Conservation (phyloP, 2,329 filamentous ascomycete genomes). For the Thermothelomyces thermophilus region DNA sequence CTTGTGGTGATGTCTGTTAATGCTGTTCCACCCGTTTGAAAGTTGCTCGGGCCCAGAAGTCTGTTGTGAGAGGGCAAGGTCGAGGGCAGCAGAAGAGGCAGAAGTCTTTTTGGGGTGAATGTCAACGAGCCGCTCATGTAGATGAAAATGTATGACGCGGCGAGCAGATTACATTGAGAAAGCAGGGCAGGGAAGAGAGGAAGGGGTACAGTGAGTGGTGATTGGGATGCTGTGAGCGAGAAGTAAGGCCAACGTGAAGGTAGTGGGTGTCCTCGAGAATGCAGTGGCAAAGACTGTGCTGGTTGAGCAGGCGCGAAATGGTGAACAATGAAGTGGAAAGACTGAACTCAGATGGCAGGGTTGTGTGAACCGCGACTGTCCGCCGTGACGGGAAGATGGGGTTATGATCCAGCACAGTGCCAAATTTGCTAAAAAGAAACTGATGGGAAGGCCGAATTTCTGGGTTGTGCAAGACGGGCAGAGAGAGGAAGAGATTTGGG, state of each 20-base stretch:
- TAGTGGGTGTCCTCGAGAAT: no score
- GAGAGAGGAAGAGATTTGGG: background rate
- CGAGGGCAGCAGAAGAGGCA: constrained; percentile 72
- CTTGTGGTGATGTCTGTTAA: constrained; percentile 62
- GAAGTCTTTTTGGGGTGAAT: constrained; percentile 59
- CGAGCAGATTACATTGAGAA: background rate
- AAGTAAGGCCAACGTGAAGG: constrained; percentile 4
- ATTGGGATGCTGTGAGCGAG: background rate
- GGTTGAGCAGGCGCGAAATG: background rate
- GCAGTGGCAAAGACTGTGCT: no score
- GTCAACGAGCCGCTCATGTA: constrained; percentile 8
- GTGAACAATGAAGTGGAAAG: background rate
- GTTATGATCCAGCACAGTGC: background rate
- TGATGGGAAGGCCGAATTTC: background rate
- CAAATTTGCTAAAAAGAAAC: background rate
- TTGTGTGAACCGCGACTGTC: background rate
- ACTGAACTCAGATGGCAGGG: background rate
- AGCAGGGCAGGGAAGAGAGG: background rate
- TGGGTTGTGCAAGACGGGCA: constrained; percentile 1
- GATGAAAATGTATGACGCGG: background rate
- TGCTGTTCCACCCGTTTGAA: constrained; percentile 52
- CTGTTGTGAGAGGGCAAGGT: constrained; percentile 66
- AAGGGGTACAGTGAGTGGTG: background rate
- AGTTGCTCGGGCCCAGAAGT: constrained; percentile 55
- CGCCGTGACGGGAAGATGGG: background rate